Conservation (phyloP, 2,329 filamentous ascomycete species). For the Cladosporium sp. region DNA sequence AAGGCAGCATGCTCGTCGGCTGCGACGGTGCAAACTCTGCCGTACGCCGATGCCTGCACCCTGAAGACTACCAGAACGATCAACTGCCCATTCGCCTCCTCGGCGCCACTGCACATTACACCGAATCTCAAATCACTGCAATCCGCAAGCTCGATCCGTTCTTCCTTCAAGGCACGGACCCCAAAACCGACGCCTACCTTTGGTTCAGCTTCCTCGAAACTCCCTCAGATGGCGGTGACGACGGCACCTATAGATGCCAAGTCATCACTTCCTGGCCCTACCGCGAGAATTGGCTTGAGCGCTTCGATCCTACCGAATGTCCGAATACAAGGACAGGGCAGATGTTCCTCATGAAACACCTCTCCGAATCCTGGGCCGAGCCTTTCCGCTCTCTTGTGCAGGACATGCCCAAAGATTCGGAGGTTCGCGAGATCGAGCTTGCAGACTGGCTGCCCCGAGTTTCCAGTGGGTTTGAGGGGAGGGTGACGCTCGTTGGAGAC, state of each 20-base stretch:
- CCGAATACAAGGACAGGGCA: conserved; percentile 34
- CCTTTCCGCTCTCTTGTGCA: conserved; percentile 18
- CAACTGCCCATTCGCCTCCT: conserved; percentile 43
- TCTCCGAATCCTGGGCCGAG: conserved; percentile 16
- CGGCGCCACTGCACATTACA: conserved; percentile 44
- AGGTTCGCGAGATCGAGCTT: conserved; percentile 18
- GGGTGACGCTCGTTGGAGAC: neutral
- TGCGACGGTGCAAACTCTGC: conserved; percentile 32
- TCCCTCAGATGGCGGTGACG: conserved; percentile 34
- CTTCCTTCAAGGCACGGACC: conserved; percentile 53
- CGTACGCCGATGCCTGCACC: conserved; percentile 2
- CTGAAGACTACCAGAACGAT: conserved; percentile 16
- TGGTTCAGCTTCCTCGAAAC: conserved; percentile 53
- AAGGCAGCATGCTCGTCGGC: conserved; percentile 76
- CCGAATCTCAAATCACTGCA: conserved; percentile 38
- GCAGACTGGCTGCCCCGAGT: conserved; percentile 14
- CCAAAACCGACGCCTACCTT: conserved; percentile 48
- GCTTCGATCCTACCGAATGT: conserved; percentile 31
- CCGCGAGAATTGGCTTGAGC: conserved; percentile 20
- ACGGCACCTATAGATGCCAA: conserved; percentile 15
- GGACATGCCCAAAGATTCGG: conserved; percentile 14
- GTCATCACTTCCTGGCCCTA: conserved; percentile 50
- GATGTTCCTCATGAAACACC: conserved; percentile 17
- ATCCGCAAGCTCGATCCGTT: conserved; percentile 49
- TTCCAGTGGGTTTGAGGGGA: conserved; percentile 13